Percentiles rank a stretch among this genome's conserved stretches.
These are phyloP conservation scores for Cladorrhinum sp. DNA, from an alignment of 2,329 filamentous ascomycete genomes.

Conservation along the genomic window DNA sequence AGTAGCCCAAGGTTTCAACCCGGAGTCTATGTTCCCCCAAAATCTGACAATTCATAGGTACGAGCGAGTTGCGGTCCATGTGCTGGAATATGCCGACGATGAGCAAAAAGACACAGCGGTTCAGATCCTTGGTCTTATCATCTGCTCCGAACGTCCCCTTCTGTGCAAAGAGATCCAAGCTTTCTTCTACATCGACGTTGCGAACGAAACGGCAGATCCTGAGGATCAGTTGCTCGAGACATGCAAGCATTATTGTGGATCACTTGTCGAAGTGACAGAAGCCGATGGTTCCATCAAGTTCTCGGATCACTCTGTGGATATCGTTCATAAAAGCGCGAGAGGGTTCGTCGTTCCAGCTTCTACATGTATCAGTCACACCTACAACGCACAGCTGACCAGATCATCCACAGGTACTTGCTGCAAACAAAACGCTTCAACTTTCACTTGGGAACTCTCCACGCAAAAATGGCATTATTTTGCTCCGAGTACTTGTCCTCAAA, in stretches of 20 bases:
- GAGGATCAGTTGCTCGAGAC: not conserved
- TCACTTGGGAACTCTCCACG: not conserved
- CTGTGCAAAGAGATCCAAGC: slow-evolving; percentile 7
- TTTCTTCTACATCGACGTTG: slow-evolving; percentile 3
- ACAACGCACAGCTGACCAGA: too few relatives aligned
- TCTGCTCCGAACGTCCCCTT: slow-evolving; percentile 2
- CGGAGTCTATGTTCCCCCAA: not conserved
- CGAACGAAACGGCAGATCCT: not conserved
- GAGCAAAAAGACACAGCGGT: not conserved
- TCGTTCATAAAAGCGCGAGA: slow-evolving; percentile 4
- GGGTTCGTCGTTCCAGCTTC: not conserved
- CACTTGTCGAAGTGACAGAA: not conserved
- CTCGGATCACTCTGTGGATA: not conserved
- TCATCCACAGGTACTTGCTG: not conserved
- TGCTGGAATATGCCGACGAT: slow-evolving; percentile 1
- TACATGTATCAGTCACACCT: not conserved
- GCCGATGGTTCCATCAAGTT: not conserved
- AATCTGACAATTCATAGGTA: not conserved
- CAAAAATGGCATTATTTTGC: not conserved
- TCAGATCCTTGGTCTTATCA: not conserved
- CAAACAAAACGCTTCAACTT: not conserved
- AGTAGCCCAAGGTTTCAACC: too few relatives aligned
- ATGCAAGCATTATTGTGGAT: slow-evolving; percentile 3
- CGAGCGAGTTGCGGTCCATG: slow-evolving; percentile 2
- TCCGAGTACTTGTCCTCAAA: not conserved